These are phyloP conservation scores for Hirschioporus abietinus DNA, from an alignment of 768 basidiomycete species.

Conservation along the genomic window DNA sequence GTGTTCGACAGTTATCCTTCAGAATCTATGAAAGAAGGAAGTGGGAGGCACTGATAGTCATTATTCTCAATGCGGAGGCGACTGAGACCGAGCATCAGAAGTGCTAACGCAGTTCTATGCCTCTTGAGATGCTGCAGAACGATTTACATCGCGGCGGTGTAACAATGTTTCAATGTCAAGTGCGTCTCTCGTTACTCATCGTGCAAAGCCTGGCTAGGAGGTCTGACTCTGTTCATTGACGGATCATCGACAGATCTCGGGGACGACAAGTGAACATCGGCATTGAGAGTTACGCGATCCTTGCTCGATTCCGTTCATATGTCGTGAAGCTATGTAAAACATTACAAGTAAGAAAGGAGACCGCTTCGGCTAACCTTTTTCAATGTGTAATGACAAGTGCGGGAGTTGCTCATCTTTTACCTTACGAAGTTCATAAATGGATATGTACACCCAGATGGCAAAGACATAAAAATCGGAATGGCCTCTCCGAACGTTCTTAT, in stretches of 20 bases:
- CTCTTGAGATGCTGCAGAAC: too few species aligned
- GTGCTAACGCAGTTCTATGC: too few species aligned
- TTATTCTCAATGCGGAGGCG: too few species aligned
- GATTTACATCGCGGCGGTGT: too few species aligned
- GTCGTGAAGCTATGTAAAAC: neutral
- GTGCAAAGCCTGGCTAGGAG: too few species aligned
- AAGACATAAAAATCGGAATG: neutral
- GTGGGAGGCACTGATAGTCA: too few species aligned
- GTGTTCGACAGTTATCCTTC: neutral
- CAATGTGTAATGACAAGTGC: neutral
- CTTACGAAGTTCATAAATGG: neutral
- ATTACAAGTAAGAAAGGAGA: neutral
- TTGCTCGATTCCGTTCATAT: neutral
- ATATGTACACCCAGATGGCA: neutral
- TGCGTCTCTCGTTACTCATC: too few species aligned
- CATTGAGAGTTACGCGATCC: neutral
- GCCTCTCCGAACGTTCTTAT: neutral
- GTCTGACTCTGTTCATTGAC: too few species aligned
- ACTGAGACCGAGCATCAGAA: too few species aligned
- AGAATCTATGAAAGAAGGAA: too few species aligned
- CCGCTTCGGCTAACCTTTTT: neutral
- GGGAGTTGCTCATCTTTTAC: neutral
- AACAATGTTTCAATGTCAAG: too few species aligned
- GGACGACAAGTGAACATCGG: neutral
- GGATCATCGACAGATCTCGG: neutral